A percentile compares a stretch with the other conserved stretches of the same genome.
phyloP scores from a whole-genome alignment of 2,329 filamentous ascomycete species.

The Botrytis pseudocinerea region DNA sequence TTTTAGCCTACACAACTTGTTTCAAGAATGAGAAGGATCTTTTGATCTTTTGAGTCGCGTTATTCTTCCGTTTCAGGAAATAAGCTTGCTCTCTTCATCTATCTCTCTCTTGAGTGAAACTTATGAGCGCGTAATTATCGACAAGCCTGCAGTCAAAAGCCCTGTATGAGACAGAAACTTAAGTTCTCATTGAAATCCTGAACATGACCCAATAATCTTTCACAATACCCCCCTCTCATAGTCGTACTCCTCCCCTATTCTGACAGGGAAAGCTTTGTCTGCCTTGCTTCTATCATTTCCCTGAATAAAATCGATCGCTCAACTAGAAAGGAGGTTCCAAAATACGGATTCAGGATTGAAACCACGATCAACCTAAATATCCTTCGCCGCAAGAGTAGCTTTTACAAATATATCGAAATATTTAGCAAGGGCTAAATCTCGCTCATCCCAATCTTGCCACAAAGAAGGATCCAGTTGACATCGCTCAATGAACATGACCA shows the following conservation, averaged over 20 bases:
- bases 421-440: background rate
- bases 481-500: slow-evolving; percentile 12
- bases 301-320: fast-evolving
- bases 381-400: background rate
- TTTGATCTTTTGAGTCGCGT: too few species aligned
- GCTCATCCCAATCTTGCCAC: background rate
- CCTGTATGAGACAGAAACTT: too few species aligned
- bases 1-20: too few species aligned
- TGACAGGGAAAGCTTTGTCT: background rate
- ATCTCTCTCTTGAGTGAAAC: too few species aligned
- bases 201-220: background rate
- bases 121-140: too few species aligned
- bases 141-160: background rate
- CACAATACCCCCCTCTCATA: background rate
- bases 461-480: background rate
- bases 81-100: too few species aligned
- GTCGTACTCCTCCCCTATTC: too few species aligned
- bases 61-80: too few species aligned
- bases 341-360: background rate
- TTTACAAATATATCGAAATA: slow-evolving; percentile 3
- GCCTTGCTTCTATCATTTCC: background rate
- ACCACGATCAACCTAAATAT: background rate
- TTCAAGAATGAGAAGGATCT: too few species aligned
- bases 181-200: background rate
- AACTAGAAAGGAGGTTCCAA: background rate